A percentile compares a stretch with the other conserved stretches of the same genome.
These are phyloP conservation scores for Sporisorium reilianum DNA, from an alignment of 1,284 basidiomycete species.

Conservation along the genomic window DNA sequence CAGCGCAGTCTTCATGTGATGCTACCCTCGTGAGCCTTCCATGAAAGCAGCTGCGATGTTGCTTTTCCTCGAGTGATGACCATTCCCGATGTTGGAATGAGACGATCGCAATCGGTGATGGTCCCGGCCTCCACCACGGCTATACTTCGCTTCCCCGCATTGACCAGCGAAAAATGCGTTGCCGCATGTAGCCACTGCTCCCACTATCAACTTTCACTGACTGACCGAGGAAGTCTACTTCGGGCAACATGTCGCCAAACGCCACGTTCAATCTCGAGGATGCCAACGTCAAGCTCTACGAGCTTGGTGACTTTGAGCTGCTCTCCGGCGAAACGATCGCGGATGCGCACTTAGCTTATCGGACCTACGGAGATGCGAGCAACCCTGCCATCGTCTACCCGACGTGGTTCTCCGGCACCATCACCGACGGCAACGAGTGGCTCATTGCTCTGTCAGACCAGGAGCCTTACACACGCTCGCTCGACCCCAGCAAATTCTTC, in stretches of 20 bases:
- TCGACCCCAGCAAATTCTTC: constrained; percentile 55
- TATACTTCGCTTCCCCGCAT: constrained; percentile 4
- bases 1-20: background rate
- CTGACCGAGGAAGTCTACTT: too few relatives aligned
- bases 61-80: too few relatives aligned
- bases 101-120: constrained; percentile 9
- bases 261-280: constrained; percentile 14
- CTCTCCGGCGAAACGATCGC: constrained; percentile 35
- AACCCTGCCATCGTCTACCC: constrained; percentile 57
- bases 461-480: constrained; percentile 19
- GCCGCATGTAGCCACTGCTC: too few relatives aligned
- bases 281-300: constrained; percentile 30
- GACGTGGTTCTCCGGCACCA: constrained; percentile 56
- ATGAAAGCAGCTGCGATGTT: too few relatives aligned
- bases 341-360: constrained; percentile 53
- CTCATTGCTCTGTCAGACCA: constrained; percentile 31
- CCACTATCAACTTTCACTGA: too few relatives aligned
- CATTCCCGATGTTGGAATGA: background rate
- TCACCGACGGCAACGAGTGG: constrained; percentile 55
- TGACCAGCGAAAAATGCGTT: background rate
- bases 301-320: constrained; percentile 50
- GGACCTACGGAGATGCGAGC: constrained; percentile 46
- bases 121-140: constrained; percentile 15
- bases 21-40: too few relatives aligned
- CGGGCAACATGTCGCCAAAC: constrained; percentile 8